These are phyloP conservation scores for Alternaria panax DNA, from an alignment of 2,329 filamentous ascomycete species.

Conservation along the genomic window DNA sequence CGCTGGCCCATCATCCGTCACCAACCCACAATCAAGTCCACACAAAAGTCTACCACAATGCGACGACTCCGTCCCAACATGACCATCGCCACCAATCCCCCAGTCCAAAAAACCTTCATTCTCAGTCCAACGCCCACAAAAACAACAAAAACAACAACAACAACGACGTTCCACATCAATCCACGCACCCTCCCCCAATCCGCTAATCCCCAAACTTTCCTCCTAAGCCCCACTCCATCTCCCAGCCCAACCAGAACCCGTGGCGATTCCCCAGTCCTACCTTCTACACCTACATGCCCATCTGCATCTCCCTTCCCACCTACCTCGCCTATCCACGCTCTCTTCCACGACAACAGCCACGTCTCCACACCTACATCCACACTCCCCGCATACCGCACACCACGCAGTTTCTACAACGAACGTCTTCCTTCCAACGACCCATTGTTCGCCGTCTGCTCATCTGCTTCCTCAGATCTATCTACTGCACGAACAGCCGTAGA, in stretches of 20 bases:
- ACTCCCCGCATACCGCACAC: background rate
- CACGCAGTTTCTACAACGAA: background rate
- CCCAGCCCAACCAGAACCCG: background rate
- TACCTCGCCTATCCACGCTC: background rate
- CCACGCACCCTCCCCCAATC: background rate
- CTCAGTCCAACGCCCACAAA: constrained; percentile 8
- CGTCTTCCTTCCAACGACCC: background rate
- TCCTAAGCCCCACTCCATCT: constrained; percentile 6
- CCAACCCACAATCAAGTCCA: too few relatives aligned
- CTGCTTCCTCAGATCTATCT: background rate
- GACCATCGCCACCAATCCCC: background rate
- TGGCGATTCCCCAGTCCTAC: constrained; percentile 4
- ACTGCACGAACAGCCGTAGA: background rate
- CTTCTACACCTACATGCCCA: too few relatives aligned
- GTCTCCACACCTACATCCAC: background rate
- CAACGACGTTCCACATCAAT: background rate
- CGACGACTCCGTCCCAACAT: background rate
- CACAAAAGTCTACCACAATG: background rate
- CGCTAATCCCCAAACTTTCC: background rate
- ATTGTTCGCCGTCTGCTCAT: background rate
- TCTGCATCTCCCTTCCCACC: background rate
- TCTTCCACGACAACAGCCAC: background rate
- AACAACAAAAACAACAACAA: background rate
- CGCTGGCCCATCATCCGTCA: background rate
- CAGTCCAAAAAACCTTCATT: constrained; percentile 6